Conservation (phyloP, 352 stramenopile species). For the Globisporangium ultimum region DNA sequence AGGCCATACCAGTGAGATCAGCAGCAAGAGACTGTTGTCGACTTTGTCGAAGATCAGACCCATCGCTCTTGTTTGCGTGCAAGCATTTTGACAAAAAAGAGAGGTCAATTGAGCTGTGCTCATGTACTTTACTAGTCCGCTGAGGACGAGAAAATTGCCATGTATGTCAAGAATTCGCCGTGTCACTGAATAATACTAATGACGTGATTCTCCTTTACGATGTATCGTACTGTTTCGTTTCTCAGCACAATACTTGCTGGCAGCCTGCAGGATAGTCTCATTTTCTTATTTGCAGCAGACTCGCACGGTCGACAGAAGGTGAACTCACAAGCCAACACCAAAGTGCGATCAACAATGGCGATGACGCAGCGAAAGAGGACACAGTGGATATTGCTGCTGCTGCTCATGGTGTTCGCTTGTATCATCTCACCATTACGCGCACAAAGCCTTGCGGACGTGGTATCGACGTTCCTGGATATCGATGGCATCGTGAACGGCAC, state of each 20-base stretch:
- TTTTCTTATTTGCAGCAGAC: conserved; percentile 24
- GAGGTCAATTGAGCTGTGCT: background rate
- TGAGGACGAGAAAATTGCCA: background rate
- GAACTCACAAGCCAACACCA: background rate
- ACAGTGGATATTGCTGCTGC: conserved; percentile 4
- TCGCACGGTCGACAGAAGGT: background rate
- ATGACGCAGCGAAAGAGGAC: background rate
- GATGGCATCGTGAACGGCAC: conserved; percentile 23
- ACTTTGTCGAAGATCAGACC: background rate
- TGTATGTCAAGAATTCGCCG: background rate
- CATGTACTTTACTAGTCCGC: conserved; percentile 5
- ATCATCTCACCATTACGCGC: background rate
- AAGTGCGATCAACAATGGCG: background rate
- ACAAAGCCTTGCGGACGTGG: conserved; percentile 28
- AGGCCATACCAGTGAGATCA: background rate
- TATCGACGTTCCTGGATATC: conserved; percentile 37
- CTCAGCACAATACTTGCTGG: background rate
- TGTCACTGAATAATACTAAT: conserved; percentile 8
- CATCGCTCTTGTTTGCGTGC: background rate
- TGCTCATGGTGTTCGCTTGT: conserved; percentile 2
- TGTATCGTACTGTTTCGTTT: conserved; percentile 4
- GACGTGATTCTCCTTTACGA: conserved; percentile 17
- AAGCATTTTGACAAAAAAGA: background rate
- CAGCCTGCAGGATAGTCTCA: conserved; percentile 11
- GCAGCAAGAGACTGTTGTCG: conserved; percentile 3